phyloP scores from a whole-genome alignment of 2,329 filamentous ascomycete species.

The Clonostachys byssicola region DNA sequence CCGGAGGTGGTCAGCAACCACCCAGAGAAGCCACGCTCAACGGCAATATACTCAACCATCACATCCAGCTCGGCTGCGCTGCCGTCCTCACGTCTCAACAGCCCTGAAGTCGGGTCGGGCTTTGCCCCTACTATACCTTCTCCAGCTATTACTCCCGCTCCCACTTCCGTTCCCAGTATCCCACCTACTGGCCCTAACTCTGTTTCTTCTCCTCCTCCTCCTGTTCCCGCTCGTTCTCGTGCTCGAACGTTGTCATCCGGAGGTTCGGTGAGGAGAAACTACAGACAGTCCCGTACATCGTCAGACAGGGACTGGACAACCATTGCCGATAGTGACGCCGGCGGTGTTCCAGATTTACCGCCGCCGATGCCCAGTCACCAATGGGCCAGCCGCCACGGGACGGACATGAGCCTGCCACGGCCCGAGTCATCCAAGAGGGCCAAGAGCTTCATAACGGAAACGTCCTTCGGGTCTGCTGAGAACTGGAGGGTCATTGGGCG shows the following conservation, averaged over 20 bases:
- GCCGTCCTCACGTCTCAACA: conserved; percentile 2
- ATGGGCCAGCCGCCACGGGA: conserved; percentile 9
- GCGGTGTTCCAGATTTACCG: conserved; percentile 2
- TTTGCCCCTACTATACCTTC: too few relatives aligned
- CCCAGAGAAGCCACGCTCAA: not conserved
- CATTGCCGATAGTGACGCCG: conserved; percentile 2
- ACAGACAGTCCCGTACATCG: conserved; percentile 5
- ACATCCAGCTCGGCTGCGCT: conserved; percentile 27
- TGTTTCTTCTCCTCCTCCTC: conserved; percentile 1
- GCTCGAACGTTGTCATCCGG: not conserved
- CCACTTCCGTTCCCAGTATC: not conserved
- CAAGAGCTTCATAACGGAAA: conserved; percentile 15
- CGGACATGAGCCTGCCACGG: not conserved
- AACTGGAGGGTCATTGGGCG: conserved; percentile 23
- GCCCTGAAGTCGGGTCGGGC: not conserved
- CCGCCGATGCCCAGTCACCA: conserved; percentile 14
- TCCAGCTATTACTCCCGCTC: not conserved
- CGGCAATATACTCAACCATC: conserved; percentile 17
- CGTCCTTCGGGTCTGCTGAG: conserved; percentile 27
- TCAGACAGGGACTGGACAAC: conserved; percentile 4
- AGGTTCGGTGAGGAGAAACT: not conserved
- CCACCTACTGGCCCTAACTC: not conserved
- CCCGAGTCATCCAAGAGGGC: not conserved
- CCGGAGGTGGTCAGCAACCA: not conserved
- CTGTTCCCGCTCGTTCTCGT: too few relatives aligned